These are phyloP conservation scores for Pontederia paniculata DNA, from an alignment of 176 grass and related monocot genomes.

Conservation along the genomic window DNA sequence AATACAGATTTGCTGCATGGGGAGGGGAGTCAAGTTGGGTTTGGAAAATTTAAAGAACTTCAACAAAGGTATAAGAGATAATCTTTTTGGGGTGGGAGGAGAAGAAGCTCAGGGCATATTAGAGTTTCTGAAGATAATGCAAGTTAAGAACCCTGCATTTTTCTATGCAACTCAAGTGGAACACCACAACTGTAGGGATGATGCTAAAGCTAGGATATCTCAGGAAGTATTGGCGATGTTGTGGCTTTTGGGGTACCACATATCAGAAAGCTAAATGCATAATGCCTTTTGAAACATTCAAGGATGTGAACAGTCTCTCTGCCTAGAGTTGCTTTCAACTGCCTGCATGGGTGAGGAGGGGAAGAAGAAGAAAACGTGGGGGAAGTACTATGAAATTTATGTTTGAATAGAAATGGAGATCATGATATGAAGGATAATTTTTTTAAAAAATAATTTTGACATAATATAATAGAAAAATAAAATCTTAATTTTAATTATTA, in stretches of 20 bases:
- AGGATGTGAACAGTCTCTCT: slow-evolving; percentile 77
- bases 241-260: slow-evolving; percentile 49
- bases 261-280: slow-evolving; percentile 54
- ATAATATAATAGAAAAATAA: too few relatives aligned
- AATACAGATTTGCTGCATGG: too few relatives aligned
- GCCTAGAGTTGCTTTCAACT: slow-evolving; percentile 76
- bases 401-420: too few relatives aligned
- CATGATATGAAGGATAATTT: too few relatives aligned
- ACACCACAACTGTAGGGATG: slow-evolving; percentile 56
- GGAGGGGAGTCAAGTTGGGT: slow-evolving; percentile 42
- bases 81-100: slow-evolving; percentile 73
- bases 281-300: slow-evolving; percentile 81
- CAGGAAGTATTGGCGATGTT: slow-evolving; percentile 78
- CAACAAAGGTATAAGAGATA: slow-evolving; percentile 50
- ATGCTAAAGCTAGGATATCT: slow-evolving; percentile 67
- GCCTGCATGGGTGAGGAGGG: slow-evolving; percentile 67
- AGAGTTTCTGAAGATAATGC: slow-evolving; percentile 54
- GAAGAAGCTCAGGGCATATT: slow-evolving; percentile 72
- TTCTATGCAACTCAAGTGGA: slow-evolving; percentile 61
- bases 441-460: too few relatives aligned
- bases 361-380: too few relatives aligned
- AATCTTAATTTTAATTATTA: too few relatives aligned
- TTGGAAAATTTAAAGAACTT: slow-evolving; percentile 58
- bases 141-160: slow-evolving; percentile 63
- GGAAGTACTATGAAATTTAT: too few relatives aligned